Percentiles rank a stretch among this genome's conserved stretches.
Conservation (phyloP, 192 early-diverging fungal species). For the Backusella australiensis region DNA sequence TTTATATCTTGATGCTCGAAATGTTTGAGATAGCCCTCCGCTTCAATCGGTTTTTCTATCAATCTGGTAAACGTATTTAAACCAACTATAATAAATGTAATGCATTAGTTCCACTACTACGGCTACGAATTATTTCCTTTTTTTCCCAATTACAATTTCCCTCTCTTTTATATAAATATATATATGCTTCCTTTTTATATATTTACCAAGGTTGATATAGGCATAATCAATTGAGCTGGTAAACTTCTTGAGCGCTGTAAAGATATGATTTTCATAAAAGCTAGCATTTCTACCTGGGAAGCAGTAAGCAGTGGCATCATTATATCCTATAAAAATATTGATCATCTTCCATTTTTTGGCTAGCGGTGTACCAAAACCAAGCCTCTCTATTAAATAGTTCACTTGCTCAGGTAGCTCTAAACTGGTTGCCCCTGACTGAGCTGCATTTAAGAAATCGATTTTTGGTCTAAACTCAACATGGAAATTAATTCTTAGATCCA, state of each 20-base stretch:
- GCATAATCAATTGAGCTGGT: not conserved
- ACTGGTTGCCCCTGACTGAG: constrained; percentile 12
- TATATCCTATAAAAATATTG: not conserved
- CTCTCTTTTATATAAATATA: not conserved
- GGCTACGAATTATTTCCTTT: not conserved
- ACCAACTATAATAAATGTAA: not conserved
- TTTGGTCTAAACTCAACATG: not conserved
- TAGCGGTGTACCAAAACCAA: not conserved
- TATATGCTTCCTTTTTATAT: not conserved
- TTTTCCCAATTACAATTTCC: not conserved
- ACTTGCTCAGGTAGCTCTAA: constrained; percentile 7
- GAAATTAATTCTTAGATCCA: not conserved
- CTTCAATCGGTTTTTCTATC: not conserved
- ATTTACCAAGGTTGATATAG: not conserved
- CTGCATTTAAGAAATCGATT: constrained; percentile 4
- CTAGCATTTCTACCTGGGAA: not conserved
- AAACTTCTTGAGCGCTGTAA: not conserved
- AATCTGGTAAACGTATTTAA: not conserved
- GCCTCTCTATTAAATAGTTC: not conserved
- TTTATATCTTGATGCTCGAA: not conserved
- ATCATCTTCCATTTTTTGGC: not conserved
- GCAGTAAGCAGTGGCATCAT: not conserved
- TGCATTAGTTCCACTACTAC: not conserved
- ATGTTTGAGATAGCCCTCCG: not conserved
- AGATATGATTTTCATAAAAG: not conserved